phyloP scores from a whole-genome alignment of 495 filamentous ascomycete genomes.

The Bombardia bombarda region DNA sequence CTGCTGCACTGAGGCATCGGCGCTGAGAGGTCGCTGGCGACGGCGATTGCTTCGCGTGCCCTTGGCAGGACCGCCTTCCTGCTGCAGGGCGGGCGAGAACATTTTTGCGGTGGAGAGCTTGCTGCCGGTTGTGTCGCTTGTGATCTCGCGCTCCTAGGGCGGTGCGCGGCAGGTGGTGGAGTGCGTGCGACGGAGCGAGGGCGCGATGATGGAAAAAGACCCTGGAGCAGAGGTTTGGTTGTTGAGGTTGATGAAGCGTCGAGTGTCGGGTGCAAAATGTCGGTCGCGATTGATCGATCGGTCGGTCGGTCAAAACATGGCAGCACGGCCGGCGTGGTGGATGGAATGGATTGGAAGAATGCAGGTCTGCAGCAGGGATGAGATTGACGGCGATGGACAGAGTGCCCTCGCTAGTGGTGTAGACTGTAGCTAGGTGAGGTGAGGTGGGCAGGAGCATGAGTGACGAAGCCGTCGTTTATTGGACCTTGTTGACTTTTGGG shows the following conservation, averaged over 20 bases:
- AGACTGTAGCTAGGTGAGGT: background rate
- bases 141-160: too few species aligned
- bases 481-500: conserved; percentile 31
- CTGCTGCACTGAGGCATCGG: conserved; percentile 55
- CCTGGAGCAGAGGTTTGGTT: background rate
- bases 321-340: too few species aligned
- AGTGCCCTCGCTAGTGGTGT: background rate
- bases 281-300: too few species aligned
- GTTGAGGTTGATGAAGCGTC: background rate
- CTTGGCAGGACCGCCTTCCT: conserved; percentile 37
- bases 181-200: background rate
- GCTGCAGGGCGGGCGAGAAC: conserved; percentile 49
- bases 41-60: conserved; percentile 54
- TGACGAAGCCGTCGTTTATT: conserved; percentile 30
- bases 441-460: conserved; percentile 14
- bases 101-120: conserved; percentile 40
- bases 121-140: too few species aligned
- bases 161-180: conserved; percentile 6
- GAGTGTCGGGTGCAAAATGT: background rate
- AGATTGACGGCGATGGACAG: background rate
- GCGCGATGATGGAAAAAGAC: background rate
- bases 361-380: too few species aligned
- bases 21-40: conserved; percentile 57
- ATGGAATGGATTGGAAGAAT: background rate
- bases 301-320: too few species aligned